phyloP scores from a whole-genome alignment of 2,329 filamentous ascomycete species.

The Cordyceps sp. region DNA sequence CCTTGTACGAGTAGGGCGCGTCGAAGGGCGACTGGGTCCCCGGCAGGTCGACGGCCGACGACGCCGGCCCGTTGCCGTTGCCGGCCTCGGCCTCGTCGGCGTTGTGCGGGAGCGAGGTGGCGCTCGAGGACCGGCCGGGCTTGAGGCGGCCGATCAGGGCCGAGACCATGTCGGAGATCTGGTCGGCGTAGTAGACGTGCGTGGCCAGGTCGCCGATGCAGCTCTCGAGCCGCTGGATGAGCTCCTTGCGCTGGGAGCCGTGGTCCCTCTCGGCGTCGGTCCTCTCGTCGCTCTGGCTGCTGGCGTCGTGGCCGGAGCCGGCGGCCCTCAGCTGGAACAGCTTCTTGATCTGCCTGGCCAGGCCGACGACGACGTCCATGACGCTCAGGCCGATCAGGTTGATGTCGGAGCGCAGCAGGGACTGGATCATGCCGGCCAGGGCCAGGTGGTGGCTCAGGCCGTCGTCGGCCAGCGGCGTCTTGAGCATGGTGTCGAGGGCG shows the following conservation, averaged over 20 bases:
- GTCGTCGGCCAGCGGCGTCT: slow-evolving; percentile 51
- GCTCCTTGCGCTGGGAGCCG: slow-evolving; percentile 35
- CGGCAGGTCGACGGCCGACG: slow-evolving; percentile 20
- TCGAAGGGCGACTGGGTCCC: slow-evolving; percentile 30
- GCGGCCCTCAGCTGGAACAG: slow-evolving; percentile 47
- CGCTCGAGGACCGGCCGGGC: slow-evolving; percentile 33
- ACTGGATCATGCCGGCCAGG: slow-evolving; percentile 63
- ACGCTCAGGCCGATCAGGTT: slow-evolving; percentile 92
- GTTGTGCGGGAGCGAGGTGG: slow-evolving; percentile 23
- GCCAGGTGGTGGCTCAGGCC: slow-evolving; percentile 58
- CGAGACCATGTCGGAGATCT: slow-evolving; percentile 86
- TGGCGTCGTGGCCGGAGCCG: slow-evolving; percentile 14
- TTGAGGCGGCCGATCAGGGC: slow-evolving; percentile 66
- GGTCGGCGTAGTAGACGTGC: slow-evolving; percentile 92
- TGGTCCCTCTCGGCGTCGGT: slow-evolving; percentile 16
- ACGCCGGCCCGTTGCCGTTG: slow-evolving; percentile 9
- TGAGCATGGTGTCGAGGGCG: slow-evolving; percentile 58
- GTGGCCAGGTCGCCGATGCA: slow-evolving; percentile 86
- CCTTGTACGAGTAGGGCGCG: slow-evolving; percentile 33
- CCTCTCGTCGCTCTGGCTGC: slow-evolving; percentile 15
- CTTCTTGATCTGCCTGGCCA: slow-evolving; percentile 69
- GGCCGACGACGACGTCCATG: slow-evolving; percentile 78
- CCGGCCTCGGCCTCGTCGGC: slow-evolving; percentile 26
- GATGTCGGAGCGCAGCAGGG: slow-evolving; percentile 69
- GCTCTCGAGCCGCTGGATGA: slow-evolving; percentile 56